Evolutionary conservation across 768 basidiomycete genomes (phyloP), one percentile per base, ranked within the genome.

Genomic region (Termitomyces bulborhizus): DNA sequence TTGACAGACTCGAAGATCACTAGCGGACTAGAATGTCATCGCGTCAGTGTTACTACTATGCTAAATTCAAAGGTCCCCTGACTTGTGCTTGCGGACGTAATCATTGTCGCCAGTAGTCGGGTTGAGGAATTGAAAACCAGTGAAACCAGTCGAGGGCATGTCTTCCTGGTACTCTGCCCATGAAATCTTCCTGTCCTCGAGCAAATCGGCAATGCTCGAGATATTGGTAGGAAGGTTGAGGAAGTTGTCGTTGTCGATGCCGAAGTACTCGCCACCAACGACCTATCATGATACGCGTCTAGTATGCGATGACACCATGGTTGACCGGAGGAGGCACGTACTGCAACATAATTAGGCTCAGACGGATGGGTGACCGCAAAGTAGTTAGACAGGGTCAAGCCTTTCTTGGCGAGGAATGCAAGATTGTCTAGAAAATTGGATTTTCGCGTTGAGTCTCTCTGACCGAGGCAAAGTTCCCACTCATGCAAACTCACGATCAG

Each of bases 141-240:
- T 56, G 52, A 68, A 83, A 6, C 75, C 81, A 50, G 80, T 77
- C 0, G 62, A 63, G 4, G 82, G 80, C 75, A 84, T 71, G 57
- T 75, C 78, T 62, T 86, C 83, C 63, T 83, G 77, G 60, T 86
- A 87, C 11, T 77, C 70, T 0, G 75, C 77, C 84, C 85, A 86
- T 3, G 78, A 78, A 37, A 86, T 72, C 43, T 68, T 71, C 60
- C 80, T 78, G n/a, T 71, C 68, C 24, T 86, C 85, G 32, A 86
- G 68, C 16, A 86, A 70, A 56, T 87, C 85, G 31, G 80, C 76
- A 48, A 85, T 59, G 11, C 78, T 82, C 5, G 83, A 81, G 7
- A 83, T 67, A 60, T 83, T 84, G 26, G 55, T 60, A 0, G 77
- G 75, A 39, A 82, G 53, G 29, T 60, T 54, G 51, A 66, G 62